Percentiles rank a stretch among this genome's conserved stretches.
Evolutionary conservation across 768 basidiomycete genomes (phyloP).

Genomic region (Fomitopsis serialis): DNA sequence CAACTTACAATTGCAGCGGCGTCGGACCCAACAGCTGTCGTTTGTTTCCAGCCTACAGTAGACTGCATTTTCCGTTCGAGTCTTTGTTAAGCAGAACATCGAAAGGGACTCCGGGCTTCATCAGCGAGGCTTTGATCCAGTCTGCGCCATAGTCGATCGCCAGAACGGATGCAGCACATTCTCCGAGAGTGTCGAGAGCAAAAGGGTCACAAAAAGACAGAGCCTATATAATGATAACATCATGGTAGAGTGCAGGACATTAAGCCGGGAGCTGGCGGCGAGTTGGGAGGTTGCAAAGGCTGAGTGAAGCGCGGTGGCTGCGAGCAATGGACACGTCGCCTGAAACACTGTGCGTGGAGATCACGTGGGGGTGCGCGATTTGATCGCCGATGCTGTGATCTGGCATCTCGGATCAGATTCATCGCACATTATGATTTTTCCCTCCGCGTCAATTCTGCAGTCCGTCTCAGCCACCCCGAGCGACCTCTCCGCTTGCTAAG

Average conservation of each 20-base stretch:
- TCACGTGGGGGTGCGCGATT: background rate
- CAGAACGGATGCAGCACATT: conserved; percentile 62
- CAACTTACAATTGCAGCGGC: conserved; percentile 78
- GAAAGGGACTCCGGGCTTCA: conserved; percentile 52
- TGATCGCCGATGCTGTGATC: background rate
- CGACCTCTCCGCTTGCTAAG: background rate
- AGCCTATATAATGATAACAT: background rate
- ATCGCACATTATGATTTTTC: conserved; percentile 1
- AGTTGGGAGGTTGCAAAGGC: background rate
- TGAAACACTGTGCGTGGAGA: background rate
- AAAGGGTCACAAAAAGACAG: conserved; percentile 13
- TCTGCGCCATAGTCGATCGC: conserved; percentile 99
- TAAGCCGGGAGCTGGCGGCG: background rate
- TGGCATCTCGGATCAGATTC: background rate
- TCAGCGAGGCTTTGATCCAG: conserved; percentile 91
- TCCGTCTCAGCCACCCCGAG: background rate
- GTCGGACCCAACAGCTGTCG: conserved; percentile 86
- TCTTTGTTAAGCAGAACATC: conserved; percentile 96
- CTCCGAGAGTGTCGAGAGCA: conserved; percentile 14
- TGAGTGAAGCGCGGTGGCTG: background rate
- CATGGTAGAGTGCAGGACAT: background rate
- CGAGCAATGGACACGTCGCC: background rate
- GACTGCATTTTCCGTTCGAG: conserved; percentile 94
- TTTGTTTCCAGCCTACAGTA: conserved; percentile 87
- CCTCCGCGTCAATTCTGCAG: background rate